phyloP scores from a whole-genome alignment of 176 grass and related monocot species.

The Hordeum vulgare region MorexV3_pseudomolecules_assembly NC_058519.1:597412457-597412956 shows the following conservation, averaged over 20 bases:
- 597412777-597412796: neutral
- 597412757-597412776: conserved; percentile 10
- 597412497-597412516: neutral
- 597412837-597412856: conserved; percentile 41
- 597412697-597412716: conserved; percentile 43
- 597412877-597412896: conserved; percentile 59
- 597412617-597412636: conserved; percentile 69
- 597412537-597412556: conserved; percentile 67
- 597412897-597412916: conserved; percentile 50
- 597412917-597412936: conserved; percentile 36
- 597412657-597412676: conserved; percentile 37
- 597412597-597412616: conserved; percentile 55
- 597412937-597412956: conserved; percentile 31
- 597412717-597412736: conserved; percentile 64
- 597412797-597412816: neutral
- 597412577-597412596: conserved; percentile 73
- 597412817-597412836: conserved; percentile 30
- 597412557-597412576: conserved; percentile 71
- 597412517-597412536: neutral
- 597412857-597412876: conserved; percentile 91
- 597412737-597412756: conserved; percentile 21
- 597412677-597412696: conserved; percentile 57
- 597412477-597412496: conserved; percentile 5
- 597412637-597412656: conserved; percentile 74
- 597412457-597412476: neutral